Base-by-base conservation (phyloP, 2,329 filamentous ascomycete species). In the Colletotrichum gigasporum region DNA sequence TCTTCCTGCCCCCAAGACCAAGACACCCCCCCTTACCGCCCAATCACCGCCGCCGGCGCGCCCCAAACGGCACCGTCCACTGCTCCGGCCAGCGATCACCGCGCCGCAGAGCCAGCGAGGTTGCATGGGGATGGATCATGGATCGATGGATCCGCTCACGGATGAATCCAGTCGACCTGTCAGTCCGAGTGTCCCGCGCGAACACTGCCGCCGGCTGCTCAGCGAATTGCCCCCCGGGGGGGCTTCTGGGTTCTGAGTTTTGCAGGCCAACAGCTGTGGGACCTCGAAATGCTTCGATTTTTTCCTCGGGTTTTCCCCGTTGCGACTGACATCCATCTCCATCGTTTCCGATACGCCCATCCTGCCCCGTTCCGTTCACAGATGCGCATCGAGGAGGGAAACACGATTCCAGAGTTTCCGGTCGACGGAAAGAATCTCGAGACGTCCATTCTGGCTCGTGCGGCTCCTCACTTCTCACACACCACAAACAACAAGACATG, bases 141-240 rank as follows among this genome's bases (percentile, higher is more conserved):
- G 45, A 30, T 24, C 20, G 47, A 54, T 44, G 48, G 47, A 30
- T 28, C n/a, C n/a, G n/a, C n/a, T n/a, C 48, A 20, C 37, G 56
- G 37, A 53, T 44, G 20, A 28, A 35, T 37, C 41, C 57, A 22
- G 28, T 26, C 34, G 30, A 30, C 39, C 57, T 54, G 56, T 22
- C 48, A 53, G 30, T 26, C 14, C 26, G 12, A n/a, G 26, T 10
- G 28, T 30, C n/a, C 16, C 30, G 16, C 47, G 30, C 47, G 18
- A 54, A 30, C 51, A 54, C 52, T 45, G 37, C 57, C 50, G 41
- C 57, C 30, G 57, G 22, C 30, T 47, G 37, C n/a, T n/a, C n/a
- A 30, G 48, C 18, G 37, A 44, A 5, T 58, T 50, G n/a, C n/a
- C n/a, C n/a, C n/a, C n/a, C n/a, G n/a, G n/a, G n/a, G n/a, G n/a